Evolutionary conservation across 1,284 basidiomycete species (phyloP), one percentile per base, ranked within the genome.

Genomic region (Sanghuangporus baumii): DNA sequence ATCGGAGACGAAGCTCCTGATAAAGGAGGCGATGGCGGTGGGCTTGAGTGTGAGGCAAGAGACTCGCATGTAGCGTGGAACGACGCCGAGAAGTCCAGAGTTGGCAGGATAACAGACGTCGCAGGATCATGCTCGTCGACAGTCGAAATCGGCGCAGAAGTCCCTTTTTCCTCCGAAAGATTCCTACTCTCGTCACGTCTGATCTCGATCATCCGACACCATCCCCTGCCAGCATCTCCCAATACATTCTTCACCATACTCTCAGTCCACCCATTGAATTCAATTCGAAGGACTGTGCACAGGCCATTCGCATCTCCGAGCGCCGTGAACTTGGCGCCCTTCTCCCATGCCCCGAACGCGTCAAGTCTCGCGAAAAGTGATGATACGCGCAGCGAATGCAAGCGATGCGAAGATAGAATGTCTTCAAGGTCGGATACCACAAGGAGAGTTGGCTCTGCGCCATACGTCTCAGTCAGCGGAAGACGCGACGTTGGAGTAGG

Each of bases 181-280:
- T 18, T 14, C 9, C 18, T 20, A 4, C 74, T 74, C 6, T 78
- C 78, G n/a, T 73, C 73, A 36, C 73, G 71, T 60, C 71, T 65
- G 1, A 79, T 74, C 72, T 90, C 88, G 69, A 88, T 83, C 11
- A 91, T 70, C 0, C 79, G 76, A 74, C 88, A 91, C 89, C 89
- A 91, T 0, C 85, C 86, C 4, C 77, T 81, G 18, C 85, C 82
- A 37, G 82, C 83, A 70, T 88, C 84, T 12, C 89, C 89, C 18
- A 91, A 78, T 31, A 90, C 78, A 52, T 79, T 72, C 46, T 86
- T 76, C 5, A 92, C 88, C 59, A 81, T 79, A 12, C 73, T 74
- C 62, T 78, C 79, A 1, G 79, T 81, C 89, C 90, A 92, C 1
- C 89, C 89, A 11, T 74, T 72, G 69, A 92, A 91, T 37, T 82